Base-by-base conservation (phyloP, 768 basidiomycete genomes). In the Termitomyces titanicus region DNA sequence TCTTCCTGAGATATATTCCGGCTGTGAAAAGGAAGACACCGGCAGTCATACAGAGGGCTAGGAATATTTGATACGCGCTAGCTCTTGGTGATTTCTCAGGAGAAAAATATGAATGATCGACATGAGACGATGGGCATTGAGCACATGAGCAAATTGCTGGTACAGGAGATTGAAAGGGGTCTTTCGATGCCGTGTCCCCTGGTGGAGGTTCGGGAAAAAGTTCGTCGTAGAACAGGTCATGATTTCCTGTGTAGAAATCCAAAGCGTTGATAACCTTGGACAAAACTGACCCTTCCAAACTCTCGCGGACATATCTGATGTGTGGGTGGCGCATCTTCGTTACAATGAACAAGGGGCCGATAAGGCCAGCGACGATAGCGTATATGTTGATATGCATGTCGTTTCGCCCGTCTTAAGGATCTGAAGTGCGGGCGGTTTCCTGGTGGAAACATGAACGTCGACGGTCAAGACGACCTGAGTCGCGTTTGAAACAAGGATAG, bases 301-400 rank as follows among this genome's bases (percentile, higher is more conserved):
- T 29, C 27, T 40, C 39, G 5, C 47, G 54, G 22, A 55, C 9
- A 24, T 33, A 5, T 27, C 31, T 49, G 15, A 49, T 34, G 39
- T 49, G 47, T 6, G 54, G 54, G 47, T 55, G 54, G 54, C 54
- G 54, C 54, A 46, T 55, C 37, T 55, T 55, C 29, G 54, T 55
- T 24, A 49, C 24, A 22, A 55, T 39, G 25, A 55, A 31, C 2
- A 55, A 47, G 7, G 22, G 15, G 2, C 45, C 37, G 2, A 49
- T 10, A 17, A 55, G 31, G 12, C 27, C 39, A 31, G n/a, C 47
- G 11, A 55, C 35, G 20, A 43, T 12, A 27, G 54, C 39, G n/a
- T 18, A 55, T 24, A 29, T 3, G 20, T 55, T 46, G 38, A 49
- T 22, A 8, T 55, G 20, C 54, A 55, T 55, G 22, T 25, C 1